These are phyloP conservation scores for Acer saccharum DNA, from an alignment of 345 rosid genomes.

Conservation along the genomic window DNA sequence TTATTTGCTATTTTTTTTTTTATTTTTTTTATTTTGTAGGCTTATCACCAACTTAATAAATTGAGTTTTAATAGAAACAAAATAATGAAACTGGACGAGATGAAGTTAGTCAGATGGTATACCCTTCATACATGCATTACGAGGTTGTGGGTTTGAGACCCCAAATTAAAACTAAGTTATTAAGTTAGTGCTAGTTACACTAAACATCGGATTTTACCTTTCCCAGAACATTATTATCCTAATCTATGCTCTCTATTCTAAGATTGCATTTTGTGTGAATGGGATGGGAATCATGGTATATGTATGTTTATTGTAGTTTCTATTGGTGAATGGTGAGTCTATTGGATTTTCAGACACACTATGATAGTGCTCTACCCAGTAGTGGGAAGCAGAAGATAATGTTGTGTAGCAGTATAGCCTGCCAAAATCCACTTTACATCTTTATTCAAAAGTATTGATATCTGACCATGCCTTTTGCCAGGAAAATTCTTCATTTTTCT, in stretches of 20 bases:
- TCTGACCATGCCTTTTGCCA: constrained; percentile 20
- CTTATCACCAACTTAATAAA: too few relatives aligned
- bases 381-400: constrained; percentile 36
- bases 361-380: neutral
- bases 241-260: neutral
- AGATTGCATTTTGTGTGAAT: neutral
- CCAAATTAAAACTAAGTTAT: too few relatives aligned
- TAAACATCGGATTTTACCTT: too few relatives aligned
- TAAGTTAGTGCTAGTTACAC: too few relatives aligned
- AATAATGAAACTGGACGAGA: too few relatives aligned
- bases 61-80: too few relatives aligned
- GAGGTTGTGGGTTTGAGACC: too few relatives aligned
- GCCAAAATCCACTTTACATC: constrained; percentile 17
- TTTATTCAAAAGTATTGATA: constrained; percentile 8
- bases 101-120: too few relatives aligned
- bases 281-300: neutral
- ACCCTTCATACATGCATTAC: too few relatives aligned
- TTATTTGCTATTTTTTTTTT: too few relatives aligned
- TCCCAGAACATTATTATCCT: too few relatives aligned
- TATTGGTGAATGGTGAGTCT: neutral
- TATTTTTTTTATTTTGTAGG: too few relatives aligned
- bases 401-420: constrained; percentile 16
- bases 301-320: neutral
- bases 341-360: neutral
- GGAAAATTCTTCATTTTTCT: constrained; percentile 17